phyloP scores from a whole-genome alignment of 208 protist genomes.

The Leptomonas pyrrhocoris region DNA sequence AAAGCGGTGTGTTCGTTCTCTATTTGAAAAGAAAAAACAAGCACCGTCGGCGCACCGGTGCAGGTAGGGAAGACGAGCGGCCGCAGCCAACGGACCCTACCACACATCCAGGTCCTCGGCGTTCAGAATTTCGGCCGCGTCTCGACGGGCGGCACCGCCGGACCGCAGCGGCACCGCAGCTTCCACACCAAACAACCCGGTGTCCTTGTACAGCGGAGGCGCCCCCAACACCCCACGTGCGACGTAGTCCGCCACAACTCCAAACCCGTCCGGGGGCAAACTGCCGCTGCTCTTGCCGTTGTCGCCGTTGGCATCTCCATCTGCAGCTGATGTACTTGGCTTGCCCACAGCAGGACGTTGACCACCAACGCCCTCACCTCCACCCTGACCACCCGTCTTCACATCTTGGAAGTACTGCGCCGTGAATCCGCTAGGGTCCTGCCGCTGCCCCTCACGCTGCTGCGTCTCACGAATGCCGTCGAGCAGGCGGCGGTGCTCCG shows the following conservation, averaged over 20 bases:
- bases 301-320: not conserved
- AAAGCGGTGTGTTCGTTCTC: too few species aligned
- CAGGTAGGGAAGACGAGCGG: not conserved
- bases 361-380: too few species aligned
- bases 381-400: conserved; percentile 7
- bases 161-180: conserved; percentile 2
- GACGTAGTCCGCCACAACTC: conserved; percentile 93
- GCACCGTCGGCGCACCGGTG: too few species aligned
- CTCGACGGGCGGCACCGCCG: conserved; percentile 2
- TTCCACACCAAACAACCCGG: conserved; percentile 6
- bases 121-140: not conserved
- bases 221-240: conserved; percentile 22
- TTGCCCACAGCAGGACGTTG: too few species aligned
- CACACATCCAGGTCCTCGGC: conserved; percentile 16
- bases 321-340: too few species aligned
- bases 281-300: not conserved
- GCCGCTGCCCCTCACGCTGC: conserved; percentile 18
- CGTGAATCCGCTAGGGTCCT: conserved; percentile 24
- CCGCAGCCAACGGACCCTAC: not conserved
- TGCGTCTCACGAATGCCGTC: conserved; percentile 31
- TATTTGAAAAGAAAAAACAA: too few species aligned
- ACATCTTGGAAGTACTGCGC: conserved; percentile 30
- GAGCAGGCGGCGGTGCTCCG: conserved; percentile 24
- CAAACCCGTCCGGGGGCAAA: conserved; percentile 73
- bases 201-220: conserved; percentile 17